Base-by-base conservation (phyloP, 176 grass and related monocot species). In the Miscanthus lutarioriparius region DNA sequence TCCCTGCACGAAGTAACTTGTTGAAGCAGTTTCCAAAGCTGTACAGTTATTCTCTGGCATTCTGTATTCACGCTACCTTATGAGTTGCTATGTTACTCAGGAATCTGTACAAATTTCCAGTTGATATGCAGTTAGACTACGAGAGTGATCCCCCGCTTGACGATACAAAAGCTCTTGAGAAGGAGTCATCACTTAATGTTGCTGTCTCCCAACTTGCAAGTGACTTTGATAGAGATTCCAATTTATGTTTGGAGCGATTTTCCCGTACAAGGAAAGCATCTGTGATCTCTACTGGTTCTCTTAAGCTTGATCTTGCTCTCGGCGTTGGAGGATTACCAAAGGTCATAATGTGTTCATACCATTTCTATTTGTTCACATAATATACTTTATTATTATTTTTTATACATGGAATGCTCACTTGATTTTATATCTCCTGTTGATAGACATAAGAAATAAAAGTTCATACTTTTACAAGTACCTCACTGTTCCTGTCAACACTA, bases 191-290 rank as follows among this genome's bases (percentile, higher is more conserved):
- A 28, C 87, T 98, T 37, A 91, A 89, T 77, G 86, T 85, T 4
- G 96, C 92, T 17, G 43, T 98, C 45, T 93, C 85, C 78, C 96
- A 93, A 16, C 93, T 98, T 61, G 96, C 91, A 27, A 83, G 80
- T 85, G 96, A 98, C 87, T 98, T 98, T 27, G 96, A 98, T 80
- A 88, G 77, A 89, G 91, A 95, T 20, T 98, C 96, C 7, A 95
- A 91, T 86, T 79, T 98, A 74, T 87, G 80, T 37, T 87, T 98
- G 89, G 83, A 80, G 7, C 83, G 84, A 15, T 95, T 98, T 87
- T 95, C 76, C 72, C 66, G 58, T 64, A 81, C 83, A 67, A 90
- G 93, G 49, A 73, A 56, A 28, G 79, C 87, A 41, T 88, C 89
- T 41, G 91, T 93, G 7, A 77, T 98, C 70, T 87, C 92, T 44